Evolutionary conservation across 495 filamentous ascomycete species (phyloP).

Genomic region (Aspergillus bridgeri): DNA sequence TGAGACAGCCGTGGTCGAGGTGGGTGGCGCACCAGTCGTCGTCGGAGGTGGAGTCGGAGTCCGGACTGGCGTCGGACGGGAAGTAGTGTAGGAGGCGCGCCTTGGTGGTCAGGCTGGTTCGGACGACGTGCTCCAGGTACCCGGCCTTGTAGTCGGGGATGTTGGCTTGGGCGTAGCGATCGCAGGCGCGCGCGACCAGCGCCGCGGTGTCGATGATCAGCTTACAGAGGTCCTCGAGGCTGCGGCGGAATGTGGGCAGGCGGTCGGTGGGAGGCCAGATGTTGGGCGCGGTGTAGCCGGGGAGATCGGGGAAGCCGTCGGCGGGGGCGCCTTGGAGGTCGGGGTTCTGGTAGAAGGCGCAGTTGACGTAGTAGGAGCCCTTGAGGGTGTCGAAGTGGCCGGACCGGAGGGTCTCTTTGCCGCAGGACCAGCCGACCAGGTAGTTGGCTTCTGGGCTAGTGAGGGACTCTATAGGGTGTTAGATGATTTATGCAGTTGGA

Average conservation of each 20-base stretch:
- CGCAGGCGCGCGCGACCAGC: constrained; percentile 83
- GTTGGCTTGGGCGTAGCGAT: constrained; percentile 74
- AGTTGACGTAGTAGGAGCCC: constrained; percentile 96
- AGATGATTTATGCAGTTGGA: background rate
- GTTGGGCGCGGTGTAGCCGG: constrained; percentile 69
- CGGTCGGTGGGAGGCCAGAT: constrained; percentile 71
- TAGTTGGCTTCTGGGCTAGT: constrained; percentile 50
- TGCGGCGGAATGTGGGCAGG: constrained; percentile 69
- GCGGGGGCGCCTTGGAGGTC: constrained; percentile 56
- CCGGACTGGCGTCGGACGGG: constrained; percentile 38
- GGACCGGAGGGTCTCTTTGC: constrained; percentile 89
- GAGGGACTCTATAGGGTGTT: constrained; percentile 36
- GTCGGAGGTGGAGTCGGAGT: constrained; percentile 40
- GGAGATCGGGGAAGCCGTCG: constrained; percentile 55
- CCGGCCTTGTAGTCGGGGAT: constrained; percentile 69
- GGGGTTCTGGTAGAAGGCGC: constrained; percentile 80
- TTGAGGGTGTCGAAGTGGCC: constrained; percentile 90
- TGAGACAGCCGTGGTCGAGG: constrained; percentile 88
- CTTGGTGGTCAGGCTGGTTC: constrained; percentile 82
- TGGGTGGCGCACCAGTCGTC: constrained; percentile 98
- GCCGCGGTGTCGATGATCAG: constrained; percentile 87
- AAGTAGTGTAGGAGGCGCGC: constrained; percentile 94
- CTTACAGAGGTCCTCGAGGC: constrained; percentile 71
- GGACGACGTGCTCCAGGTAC: constrained; percentile 84
- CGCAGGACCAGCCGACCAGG: constrained; percentile 72